Base-by-base conservation (phyloP, 306 rosid species). In the Datisca glomerata region DNA sequence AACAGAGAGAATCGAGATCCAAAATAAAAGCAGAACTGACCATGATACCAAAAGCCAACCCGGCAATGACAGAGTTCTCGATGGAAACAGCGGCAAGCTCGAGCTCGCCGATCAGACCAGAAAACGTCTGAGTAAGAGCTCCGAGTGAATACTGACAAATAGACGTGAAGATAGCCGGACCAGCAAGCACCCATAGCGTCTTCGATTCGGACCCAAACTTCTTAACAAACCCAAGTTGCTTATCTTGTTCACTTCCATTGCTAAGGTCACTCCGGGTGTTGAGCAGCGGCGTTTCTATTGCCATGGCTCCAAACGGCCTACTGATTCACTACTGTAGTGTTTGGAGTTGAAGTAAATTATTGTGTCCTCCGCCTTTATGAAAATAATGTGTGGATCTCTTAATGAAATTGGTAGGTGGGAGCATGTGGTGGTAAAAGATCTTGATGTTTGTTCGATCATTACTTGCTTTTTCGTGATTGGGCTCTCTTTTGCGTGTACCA, bases 31-130 rank as follows among this genome's bases (percentile, higher is more conserved):
- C n/a, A n/a, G n/a, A 25, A 25, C 0, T n/a, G 70, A 83, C 96
- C 96, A 56, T 61, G 61, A 66, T 11, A 41, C 96, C 96, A 21
- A 78, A 71, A 72, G 80, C 72, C 68, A 86, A 78, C 4, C 96
- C 96, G 34, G 96, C 86, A 44, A 86, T 78, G 61, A 86, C 93
- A 0, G 91, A 81, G 67, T 86, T 86, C 29, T 81, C 93, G 6
- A 86, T 11, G 35, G 91, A 78, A 66, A 86, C 78, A 24, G 96
- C 91, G 13, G 96, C 91, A 28, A 78, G 96, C 9, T 59, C 69
- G 21, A 86, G 29, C 9, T 87, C 72, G 35, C 80, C 53, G 16
- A 86, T 71, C 4, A 81, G 93, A 39, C 93, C 93, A 11, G 93
- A 67, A 32, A 86, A 59, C 51, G 80, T 53, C 28, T 86, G 96